Evolutionary conservation across 148 eudicot species (phyloP).

Genomic region (Suaeda aralocaspica): DNA sequence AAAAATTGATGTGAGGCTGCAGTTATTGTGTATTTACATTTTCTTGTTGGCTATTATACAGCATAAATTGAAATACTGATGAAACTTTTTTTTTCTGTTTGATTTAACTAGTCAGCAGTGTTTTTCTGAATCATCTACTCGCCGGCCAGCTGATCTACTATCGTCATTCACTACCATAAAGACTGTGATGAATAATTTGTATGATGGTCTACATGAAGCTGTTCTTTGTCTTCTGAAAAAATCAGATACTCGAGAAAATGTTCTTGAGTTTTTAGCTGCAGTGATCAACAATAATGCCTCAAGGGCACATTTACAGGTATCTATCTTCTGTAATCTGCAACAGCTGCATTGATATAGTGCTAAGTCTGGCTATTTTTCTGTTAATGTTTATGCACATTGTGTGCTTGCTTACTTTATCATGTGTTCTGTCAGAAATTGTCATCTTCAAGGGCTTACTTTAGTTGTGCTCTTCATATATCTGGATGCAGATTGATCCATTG

Average conservation of each 20-base stretch:
- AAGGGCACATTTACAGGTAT: constrained; percentile 85
- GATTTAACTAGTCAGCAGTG: constrained; percentile 69
- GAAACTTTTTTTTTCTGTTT: constrained; percentile 17
- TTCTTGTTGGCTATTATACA: neutral
- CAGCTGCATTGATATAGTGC: neutral
- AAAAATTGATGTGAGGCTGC: neutral
- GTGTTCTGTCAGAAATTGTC: too few relatives aligned
- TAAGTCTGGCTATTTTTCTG: neutral
- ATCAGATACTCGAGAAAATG: constrained; percentile 74
- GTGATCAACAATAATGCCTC: constrained; percentile 82
- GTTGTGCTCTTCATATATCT: neutral
- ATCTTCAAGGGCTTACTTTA: neutral
- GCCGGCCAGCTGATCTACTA: constrained; percentile 81
- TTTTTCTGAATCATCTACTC: constrained; percentile 82
- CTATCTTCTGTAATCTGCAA: neutral
- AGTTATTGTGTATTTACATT: neutral
- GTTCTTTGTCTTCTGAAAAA: constrained; percentile 72
- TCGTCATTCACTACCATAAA: constrained; percentile 92
- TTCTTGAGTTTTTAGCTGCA: constrained; percentile 71
- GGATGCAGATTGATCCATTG: constrained; percentile 77
- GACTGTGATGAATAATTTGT: constrained; percentile 76
- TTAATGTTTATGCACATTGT: neutral
- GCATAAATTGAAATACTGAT: neutral
- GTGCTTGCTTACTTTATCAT: neutral
- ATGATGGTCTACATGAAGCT: constrained; percentile 75